Evolutionary conservation across 257 asterid genomes (phyloP).

Genomic region (Rhazya stricta): DNA sequence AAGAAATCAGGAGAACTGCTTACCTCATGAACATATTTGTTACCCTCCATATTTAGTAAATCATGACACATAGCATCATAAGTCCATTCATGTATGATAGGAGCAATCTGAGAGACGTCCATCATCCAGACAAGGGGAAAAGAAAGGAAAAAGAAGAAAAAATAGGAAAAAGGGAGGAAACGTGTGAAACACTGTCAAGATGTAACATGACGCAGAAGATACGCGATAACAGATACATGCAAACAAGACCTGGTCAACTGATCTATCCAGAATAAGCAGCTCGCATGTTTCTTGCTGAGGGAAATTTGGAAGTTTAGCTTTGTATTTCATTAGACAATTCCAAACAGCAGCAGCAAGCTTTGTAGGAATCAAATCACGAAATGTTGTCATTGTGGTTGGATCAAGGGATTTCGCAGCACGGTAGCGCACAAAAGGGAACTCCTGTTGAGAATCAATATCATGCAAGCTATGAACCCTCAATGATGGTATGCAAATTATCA

Average conservation of each 20-base stretch:
- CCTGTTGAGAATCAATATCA: slow-evolving; percentile 51
- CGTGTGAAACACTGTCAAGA: background rate
- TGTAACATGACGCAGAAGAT: background rate
- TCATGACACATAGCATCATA: slow-evolving; percentile 99
- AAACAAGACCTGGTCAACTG: slow-evolving; percentile 79
- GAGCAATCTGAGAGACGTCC: slow-evolving; percentile 62
- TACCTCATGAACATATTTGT: slow-evolving; percentile 94
- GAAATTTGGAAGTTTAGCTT: slow-evolving; percentile 64
- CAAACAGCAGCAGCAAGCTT: slow-evolving; percentile 96
- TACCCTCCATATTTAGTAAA: slow-evolving; percentile 90
- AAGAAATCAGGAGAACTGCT: slow-evolving; percentile 14
- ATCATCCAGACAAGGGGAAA: background rate
- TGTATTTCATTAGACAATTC: slow-evolving; percentile 87
- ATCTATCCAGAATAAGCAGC: slow-evolving; percentile 91
- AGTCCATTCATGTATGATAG: slow-evolving; percentile 98
- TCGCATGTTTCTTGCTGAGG: slow-evolving; percentile 98
- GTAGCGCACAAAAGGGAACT: slow-evolving; percentile 87
- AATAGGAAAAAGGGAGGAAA: background rate
- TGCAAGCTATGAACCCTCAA: slow-evolving; percentile 6
- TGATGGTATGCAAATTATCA: slow-evolving; percentile 18
- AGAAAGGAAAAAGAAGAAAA: slow-evolving; percentile 3
- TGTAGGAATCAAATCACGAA: slow-evolving; percentile 90
- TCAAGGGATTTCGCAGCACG: slow-evolving; percentile 96
- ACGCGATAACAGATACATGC: slow-evolving; percentile 9
- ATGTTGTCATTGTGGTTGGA: slow-evolving; percentile 84